These are phyloP conservation scores for Podila minutissima DNA, from an alignment of 192 early-diverging fungal genomes.

Conservation along the genomic window DNA sequence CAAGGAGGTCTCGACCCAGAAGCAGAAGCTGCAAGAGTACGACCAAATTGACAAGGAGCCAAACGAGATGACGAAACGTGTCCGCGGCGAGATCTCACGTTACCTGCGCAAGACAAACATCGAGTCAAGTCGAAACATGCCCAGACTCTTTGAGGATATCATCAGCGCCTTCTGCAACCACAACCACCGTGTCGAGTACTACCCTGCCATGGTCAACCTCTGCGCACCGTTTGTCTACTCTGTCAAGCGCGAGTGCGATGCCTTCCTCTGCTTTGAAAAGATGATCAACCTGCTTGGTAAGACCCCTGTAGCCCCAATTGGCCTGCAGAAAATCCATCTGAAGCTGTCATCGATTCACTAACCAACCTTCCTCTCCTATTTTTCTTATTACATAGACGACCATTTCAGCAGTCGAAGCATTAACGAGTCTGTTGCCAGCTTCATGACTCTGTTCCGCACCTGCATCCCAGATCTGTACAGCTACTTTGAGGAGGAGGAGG, in stretches of 20 bases:
- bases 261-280: constrained; percentile 85
- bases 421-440: constrained; percentile 84
- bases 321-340: no score
- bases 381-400: constrained; percentile 62
- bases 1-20: constrained; percentile 53
- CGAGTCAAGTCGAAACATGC: constrained; percentile 49
- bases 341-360: not conserved
- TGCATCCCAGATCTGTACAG: constrained; percentile 90
- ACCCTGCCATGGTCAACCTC: constrained; percentile 75
- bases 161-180: constrained; percentile 86
- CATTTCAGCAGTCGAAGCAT: constrained; percentile 69
- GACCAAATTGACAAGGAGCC: constrained; percentile 75
- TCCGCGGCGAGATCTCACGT: constrained; percentile 80
- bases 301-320: not conserved
- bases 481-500: constrained; percentile 96
- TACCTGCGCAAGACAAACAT: constrained; percentile 69
- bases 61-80: constrained; percentile 75
- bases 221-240: constrained; percentile 87
- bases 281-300: constrained; percentile 76
- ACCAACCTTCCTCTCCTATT: not conserved
- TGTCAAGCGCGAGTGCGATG: constrained; percentile 77
- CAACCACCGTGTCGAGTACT: constrained; percentile 81
- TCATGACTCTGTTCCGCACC: constrained; percentile 86
- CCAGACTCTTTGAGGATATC: constrained; percentile 79
- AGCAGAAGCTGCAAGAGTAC: constrained; percentile 69